phyloP scores from a whole-genome alignment of 768 basidiomycete genomes.

The Gautieria morchelliformis region DNA sequence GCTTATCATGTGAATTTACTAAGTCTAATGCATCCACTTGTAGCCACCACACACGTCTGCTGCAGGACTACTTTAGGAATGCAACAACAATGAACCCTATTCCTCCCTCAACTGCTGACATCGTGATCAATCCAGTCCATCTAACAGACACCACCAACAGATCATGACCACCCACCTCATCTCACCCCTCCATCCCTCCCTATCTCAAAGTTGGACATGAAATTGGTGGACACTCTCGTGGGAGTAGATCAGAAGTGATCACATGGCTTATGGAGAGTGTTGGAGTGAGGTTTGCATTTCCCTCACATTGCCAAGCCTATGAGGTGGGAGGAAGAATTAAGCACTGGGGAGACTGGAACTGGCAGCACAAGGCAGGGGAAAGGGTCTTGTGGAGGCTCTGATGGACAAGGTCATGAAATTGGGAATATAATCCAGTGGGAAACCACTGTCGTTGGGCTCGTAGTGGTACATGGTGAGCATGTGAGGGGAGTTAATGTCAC shows the following conservation, averaged over 20 bases:
- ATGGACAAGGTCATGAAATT: slow-evolving; percentile 20
- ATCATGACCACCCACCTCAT: no score
- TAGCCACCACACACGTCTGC: no score
- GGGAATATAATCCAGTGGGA: slow-evolving; percentile 50
- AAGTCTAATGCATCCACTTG: no score
- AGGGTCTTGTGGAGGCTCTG: slow-evolving; percentile 51
- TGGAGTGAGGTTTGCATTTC: slow-evolving; percentile 43
- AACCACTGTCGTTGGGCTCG: slow-evolving; percentile 32
- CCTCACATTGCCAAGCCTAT: slow-evolving; percentile 62
- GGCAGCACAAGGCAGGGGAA: slow-evolving; percentile 54
- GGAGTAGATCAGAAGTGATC: slow-evolving; percentile 44
- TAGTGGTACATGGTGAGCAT: slow-evolving; percentile 24
- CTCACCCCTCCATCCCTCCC: no score
- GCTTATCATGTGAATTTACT: no score
- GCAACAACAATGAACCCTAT: no score
- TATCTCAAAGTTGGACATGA: slow-evolving; percentile 37
- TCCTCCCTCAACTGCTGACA: no score
- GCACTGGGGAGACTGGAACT: slow-evolving; percentile 64
- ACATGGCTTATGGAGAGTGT: slow-evolving; percentile 46
- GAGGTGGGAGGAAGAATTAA: slow-evolving; percentile 49
- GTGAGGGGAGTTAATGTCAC: slow-evolving; percentile 39
- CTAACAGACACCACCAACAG: no score
- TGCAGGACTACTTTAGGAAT: no score
- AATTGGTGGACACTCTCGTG: slow-evolving; percentile 43
- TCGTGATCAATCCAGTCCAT: no score